Evolutionary conservation across 2,329 filamentous ascomycete genomes (phyloP), one percentile per base, ranked within the genome.

Genomic region (Colletotrichum incanum): DNA sequence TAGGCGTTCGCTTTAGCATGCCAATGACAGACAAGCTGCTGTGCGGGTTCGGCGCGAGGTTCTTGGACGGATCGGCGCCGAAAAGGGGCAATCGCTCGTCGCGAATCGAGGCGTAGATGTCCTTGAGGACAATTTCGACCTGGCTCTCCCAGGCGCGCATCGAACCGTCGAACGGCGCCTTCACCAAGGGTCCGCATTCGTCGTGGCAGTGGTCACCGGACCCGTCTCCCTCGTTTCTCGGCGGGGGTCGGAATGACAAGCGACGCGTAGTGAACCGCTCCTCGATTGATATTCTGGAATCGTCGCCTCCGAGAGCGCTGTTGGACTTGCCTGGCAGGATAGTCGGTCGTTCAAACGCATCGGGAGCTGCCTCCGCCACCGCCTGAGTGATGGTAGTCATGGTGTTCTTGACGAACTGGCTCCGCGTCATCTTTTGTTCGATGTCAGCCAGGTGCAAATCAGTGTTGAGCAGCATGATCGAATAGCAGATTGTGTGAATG

Each of bases 401-500:
- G 5, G 96, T 98, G 79, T 99, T 99, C 82, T 97, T 97, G 79
- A 99, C 90, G 78, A 98, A 99, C 78, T 98, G 96, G 74, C 89
- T 92, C 67, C 93, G 91, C 1, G 96, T 98, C 96, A 99, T 99
- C 85, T 97, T 97, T 77, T 93, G 91, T 73, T 97, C 95, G 76
- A 98, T 98, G 79, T 98, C 95, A 71, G 96, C 96, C 78, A 98
- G 83, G 78, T 99, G 96, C 67, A 99, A 86, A 84, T 99, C 96
- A 43, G 96, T 99, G 78, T 99, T 99, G 74, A 99, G 88, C 14
- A 99, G 88, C 79, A 99, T 92, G 75, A 99, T 91, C 1, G 96
- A 98, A 82, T 98, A 99, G 83, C 94, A 97, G 74, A 98, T 97
- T 31, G 95, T 98, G 81, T 99, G 96, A 23, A 99, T 95, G 59